These are phyloP conservation scores for Stachybotrys elegans DNA, from an alignment of 2,329 filamentous ascomycete species.

Conservation along the genomic window DNA sequence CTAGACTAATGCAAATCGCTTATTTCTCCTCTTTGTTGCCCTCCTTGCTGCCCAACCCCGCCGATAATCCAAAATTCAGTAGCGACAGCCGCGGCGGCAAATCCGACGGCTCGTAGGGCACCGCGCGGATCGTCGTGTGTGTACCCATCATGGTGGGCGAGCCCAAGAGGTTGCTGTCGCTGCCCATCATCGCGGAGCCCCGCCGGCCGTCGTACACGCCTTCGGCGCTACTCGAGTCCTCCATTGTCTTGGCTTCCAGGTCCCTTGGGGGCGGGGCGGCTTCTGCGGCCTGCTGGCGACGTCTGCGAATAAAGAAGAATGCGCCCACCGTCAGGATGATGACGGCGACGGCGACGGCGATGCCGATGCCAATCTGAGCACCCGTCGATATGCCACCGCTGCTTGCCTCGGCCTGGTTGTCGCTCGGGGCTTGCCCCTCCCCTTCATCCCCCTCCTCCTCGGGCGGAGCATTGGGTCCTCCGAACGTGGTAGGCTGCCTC, in stretches of 20 bases:
- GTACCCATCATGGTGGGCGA: neutral
- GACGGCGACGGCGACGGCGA: conserved; percentile 10
- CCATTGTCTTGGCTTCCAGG: neutral
- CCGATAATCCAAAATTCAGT: conserved; percentile 1
- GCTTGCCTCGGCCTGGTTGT: too few species aligned
- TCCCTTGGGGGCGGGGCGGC: neutral
- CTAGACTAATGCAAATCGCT: too few species aligned
- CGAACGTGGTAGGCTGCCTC: conserved; percentile 18
- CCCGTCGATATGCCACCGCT: conserved; percentile 15
- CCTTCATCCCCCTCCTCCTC: too few species aligned
- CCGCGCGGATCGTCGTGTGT: conserved; percentile 1
- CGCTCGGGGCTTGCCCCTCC: too few species aligned
- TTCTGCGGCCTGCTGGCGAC: neutral
- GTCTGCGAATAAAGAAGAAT: neutral
- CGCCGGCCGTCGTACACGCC: neutral
- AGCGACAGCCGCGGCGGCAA: neutral
- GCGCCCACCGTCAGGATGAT: neutral
- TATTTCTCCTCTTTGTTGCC: too few species aligned
- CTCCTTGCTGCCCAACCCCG: neutral
- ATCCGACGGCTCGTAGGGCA: neutral
- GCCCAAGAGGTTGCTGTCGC: neutral
- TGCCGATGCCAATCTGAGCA: conserved; percentile 17
- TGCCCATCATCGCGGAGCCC: too few species aligned
- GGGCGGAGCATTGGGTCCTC: conserved; percentile 13
- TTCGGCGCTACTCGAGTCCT: neutral